Evolutionary conservation across 73 alveolate genomes (phyloP).

Genomic region (Symbiodinium natans): DNA sequence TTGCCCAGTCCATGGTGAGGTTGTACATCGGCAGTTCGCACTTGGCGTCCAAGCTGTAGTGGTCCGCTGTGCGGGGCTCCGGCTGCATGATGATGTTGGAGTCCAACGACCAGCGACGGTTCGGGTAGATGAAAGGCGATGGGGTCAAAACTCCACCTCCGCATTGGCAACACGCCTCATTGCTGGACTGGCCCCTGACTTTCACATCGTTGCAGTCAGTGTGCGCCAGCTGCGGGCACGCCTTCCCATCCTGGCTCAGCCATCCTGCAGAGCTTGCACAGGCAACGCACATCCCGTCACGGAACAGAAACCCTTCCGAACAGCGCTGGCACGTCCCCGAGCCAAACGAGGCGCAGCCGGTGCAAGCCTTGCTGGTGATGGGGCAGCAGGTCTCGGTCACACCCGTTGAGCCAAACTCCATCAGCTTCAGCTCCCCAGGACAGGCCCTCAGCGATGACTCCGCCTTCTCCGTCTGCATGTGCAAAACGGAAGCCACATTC

Average conservation of each 20-base stretch:
- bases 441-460: background rate
- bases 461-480: too few species aligned
- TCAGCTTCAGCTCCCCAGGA: background rate
- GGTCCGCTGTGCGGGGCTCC: constrained; percentile 76
- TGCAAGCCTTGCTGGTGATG: constrained; percentile 20
- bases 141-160: constrained; percentile 78
- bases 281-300: constrained; percentile 42
- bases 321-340: constrained; percentile 8
- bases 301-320: constrained; percentile 14
- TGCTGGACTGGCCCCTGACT: background rate
- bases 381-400: constrained; percentile 49
- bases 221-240: constrained; percentile 10
- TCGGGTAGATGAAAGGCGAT: constrained; percentile 67
- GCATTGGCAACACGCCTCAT: constrained; percentile 17
- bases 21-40: constrained; percentile 69
- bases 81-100: constrained; percentile 19
- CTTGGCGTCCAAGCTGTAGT: constrained; percentile 64
- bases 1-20: constrained; percentile 60
- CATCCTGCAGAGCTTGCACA: constrained; percentile 26
- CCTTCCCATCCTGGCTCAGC: constrained; percentile 11
- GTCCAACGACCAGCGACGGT: constrained; percentile 62
- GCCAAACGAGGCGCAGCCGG: constrained; percentile 24
- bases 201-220: constrained; percentile 30
- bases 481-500: too few species aligned
- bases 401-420: constrained; percentile 9